Conservation (phyloP, 2,329 filamentous ascomycete species). For the Akanthomyces muscarius region DNA sequence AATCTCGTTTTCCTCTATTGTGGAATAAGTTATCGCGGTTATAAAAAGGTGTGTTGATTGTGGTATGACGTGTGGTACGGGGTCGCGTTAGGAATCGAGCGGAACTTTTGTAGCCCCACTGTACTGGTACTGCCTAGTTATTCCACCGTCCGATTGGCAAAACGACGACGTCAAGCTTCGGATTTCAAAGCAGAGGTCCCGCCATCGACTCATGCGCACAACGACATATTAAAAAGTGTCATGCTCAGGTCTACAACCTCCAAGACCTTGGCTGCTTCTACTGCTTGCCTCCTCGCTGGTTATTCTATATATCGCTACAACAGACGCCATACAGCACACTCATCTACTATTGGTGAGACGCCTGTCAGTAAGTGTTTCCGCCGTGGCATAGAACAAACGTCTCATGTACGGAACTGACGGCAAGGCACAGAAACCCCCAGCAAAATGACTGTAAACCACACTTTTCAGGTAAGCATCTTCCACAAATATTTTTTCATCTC, state of each 20-base stretch:
- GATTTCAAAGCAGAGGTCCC: slow-evolving; percentile 18
- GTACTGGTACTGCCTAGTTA: not conserved
- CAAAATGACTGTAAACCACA: slow-evolving; percentile 43
- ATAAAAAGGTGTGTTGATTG: too few relatives aligned
- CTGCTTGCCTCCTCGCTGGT: slow-evolving; percentile 26
- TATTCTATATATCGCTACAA: slow-evolving; percentile 29
- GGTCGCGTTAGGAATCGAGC: too few relatives aligned
- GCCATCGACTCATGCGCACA: not conserved
- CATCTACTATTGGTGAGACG: not conserved
- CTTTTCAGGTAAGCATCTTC: slow-evolving; percentile 40
- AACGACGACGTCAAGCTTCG: slow-evolving; percentile 10
- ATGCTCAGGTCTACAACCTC: slow-evolving; percentile 28
- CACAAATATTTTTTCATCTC: not conserved
- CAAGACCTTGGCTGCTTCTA: slow-evolving; percentile 27
- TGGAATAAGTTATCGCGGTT: too few relatives aligned
- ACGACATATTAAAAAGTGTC: slow-evolving; percentile 28
- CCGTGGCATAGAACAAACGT: not conserved
- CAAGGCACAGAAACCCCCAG: slow-evolving; percentile 1
- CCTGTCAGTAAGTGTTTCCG: not conserved
- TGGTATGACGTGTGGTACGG: too few relatives aligned
- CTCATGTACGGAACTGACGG: not conserved
- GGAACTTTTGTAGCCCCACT: too few relatives aligned
- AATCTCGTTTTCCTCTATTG: too few relatives aligned
- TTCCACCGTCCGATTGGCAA: not conserved
- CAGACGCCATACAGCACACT: not conserved